Conservation (phyloP, 352 stramenopile species). For the Phytophthora hibernalis region DNA sequence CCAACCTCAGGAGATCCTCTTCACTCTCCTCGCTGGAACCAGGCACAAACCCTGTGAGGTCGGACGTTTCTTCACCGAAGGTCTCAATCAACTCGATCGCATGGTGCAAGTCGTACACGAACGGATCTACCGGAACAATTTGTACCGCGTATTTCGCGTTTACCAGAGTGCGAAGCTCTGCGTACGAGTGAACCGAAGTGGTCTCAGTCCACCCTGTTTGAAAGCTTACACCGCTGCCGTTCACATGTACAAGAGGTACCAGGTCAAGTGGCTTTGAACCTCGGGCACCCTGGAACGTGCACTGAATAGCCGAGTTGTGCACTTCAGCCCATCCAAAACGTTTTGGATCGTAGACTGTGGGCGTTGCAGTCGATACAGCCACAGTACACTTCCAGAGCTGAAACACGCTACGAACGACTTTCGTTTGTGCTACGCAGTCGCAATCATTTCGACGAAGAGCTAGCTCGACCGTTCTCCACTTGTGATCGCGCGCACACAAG, state of each 20-base stretch:
- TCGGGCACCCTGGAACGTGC: constrained; percentile 51
- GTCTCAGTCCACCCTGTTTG: constrained; percentile 71
- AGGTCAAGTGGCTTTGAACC: constrained; percentile 38
- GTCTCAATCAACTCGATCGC: constrained; percentile 88
- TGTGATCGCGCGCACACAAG: constrained; percentile 93
- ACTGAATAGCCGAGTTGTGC: constrained; percentile 61
- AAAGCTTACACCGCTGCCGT: constrained; percentile 59
- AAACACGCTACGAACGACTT: constrained; percentile 90
- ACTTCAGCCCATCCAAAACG: constrained; percentile 66
- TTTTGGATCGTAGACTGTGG: constrained; percentile 46
- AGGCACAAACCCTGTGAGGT: constrained; percentile 75
- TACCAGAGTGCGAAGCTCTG: constrained; percentile 70
- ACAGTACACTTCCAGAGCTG: constrained; percentile 95
- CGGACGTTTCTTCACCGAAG: constrained; percentile 84
- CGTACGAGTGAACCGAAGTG: constrained; percentile 77
- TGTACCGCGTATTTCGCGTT: constrained; percentile 46
- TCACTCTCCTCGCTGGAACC: constrained; percentile 33
- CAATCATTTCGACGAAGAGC: constrained; percentile 92
- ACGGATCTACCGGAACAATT: constrained; percentile 87
- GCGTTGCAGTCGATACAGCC: constrained; percentile 29
- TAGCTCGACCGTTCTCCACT: constrained; percentile 91
- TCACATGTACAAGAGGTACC: constrained; percentile 27
- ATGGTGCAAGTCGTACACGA: constrained; percentile 92
- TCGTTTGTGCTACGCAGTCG: constrained; percentile 90
- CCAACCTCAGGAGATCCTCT: constrained; percentile 71